These are phyloP conservation scores for Agrostemma githago DNA, from an alignment of 148 eudicot genomes.

Conservation along the genomic window DNA sequence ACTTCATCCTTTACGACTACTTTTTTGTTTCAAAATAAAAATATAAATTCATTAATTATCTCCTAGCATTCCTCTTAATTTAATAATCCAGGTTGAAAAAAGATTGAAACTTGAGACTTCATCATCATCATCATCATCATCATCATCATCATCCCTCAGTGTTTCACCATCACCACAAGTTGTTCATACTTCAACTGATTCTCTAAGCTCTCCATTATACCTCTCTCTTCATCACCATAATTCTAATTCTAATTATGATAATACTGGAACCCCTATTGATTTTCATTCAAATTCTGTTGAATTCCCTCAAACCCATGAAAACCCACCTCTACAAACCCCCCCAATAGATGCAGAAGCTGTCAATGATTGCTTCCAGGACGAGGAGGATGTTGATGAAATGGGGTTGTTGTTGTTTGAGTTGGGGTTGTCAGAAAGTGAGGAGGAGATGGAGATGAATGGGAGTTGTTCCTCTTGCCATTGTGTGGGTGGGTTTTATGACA, in stretches of 20 bases:
- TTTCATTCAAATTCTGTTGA: constrained; percentile 50
- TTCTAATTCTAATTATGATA: constrained; percentile 34
- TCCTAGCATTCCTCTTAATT: too few relatives aligned
- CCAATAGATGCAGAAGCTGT: constrained; percentile 17
- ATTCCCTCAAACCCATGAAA: constrained; percentile 41
- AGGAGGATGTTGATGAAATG: constrained; percentile 37
- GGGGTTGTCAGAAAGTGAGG: constrained; percentile 38
- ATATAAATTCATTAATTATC: too few relatives aligned
- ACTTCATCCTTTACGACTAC: too few relatives aligned
- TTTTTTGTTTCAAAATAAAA: too few relatives aligned
- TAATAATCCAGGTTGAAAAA: constrained; percentile 53
- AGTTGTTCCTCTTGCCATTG: constrained; percentile 30
- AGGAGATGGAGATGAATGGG: neutral
- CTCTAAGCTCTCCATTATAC: constrained; percentile 56
- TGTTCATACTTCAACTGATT: constrained; percentile 27
- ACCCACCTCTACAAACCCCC: constrained; percentile 25
- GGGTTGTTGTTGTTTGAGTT: constrained; percentile 47
- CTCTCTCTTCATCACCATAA: constrained; percentile 29
- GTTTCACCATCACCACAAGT: constrained; percentile 14
- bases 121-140: constrained; percentile 14
- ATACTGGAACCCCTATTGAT: constrained; percentile 54
- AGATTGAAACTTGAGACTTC: constrained; percentile 60
- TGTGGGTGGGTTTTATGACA: constrained; percentile 55
- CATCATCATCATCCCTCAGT: constrained; percentile 20
- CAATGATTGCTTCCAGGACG: constrained; percentile 12